Evolutionary conservation across 192 early-diverging fungal genomes (phyloP), one percentile per base, ranked within the genome.

Genomic region (Rhizoclosmatium sp.): DNA sequence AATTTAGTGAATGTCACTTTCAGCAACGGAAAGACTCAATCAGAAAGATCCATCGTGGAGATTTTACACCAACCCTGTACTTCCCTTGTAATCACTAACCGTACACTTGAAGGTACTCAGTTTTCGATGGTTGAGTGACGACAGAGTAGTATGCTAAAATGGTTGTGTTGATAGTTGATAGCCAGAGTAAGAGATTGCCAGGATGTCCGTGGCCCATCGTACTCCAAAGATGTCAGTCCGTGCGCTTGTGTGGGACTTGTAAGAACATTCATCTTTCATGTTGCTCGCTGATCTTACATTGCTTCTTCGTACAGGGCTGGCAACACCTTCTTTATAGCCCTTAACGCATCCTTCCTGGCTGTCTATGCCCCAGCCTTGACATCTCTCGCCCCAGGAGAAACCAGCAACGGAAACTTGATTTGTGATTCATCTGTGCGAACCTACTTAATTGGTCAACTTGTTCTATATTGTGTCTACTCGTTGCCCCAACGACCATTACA

Each of bases 401-500:
- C 31, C 42, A 9, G n/a, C 47, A 47, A 21, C 46, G 47, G 46
- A 9, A 23, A 9, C 45, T 19, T 5, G 3, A 19, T 69, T 23
- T 80, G 79, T 46, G 79, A 80, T 41, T 4, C 12, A 23, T 41
- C 19, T 39, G 69, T 80, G 21, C 64, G 62, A 12, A 39, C 72
- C 5, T 80, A 80, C 47, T 56, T 80, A 16, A 64, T 75, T 21
- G 79, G 79, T 3, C 79, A 80, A 65, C 41, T 80, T 2, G 62
- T 56, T 5, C 73, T 80, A 23, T 65, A 73, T 41, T 41, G 49
- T 40, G n/a, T 80, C 64, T 80, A 80, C 47, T 80, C 79, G n/a
- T 42, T 75, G 4, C 79, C 79, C 65, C 79, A 80, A 47, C 42
- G 65, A 41, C 79, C 79, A 40, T 56, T 80, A n/a, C 72, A 75